Base-by-base conservation (phyloP, 805 yeast species). In the Nakazawaea holstii region DNA sequence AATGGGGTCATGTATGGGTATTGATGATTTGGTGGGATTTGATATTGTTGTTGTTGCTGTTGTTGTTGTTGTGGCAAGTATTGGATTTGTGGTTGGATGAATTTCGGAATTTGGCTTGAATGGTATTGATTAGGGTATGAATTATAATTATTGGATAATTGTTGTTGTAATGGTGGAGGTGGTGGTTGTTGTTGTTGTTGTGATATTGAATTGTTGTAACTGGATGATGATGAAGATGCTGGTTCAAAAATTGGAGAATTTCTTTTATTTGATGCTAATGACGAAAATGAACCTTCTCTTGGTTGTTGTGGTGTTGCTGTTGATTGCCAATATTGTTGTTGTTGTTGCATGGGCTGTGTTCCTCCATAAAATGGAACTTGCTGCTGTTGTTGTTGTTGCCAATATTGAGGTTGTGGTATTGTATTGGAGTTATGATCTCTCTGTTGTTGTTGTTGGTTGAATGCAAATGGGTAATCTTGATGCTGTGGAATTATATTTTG, bases 1-100 rank as follows among this genome's bases (percentile, higher is more conserved):
- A n/a, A n/a, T n/a, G n/a, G n/a, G n/a, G n/a, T n/a, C n/a, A n/a
- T n/a, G n/a, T 39, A 39, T 11, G 41, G 7, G 15, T 39, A 39
- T 15, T 39, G 41, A n/a, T 39, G 15, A 15, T 11, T 7, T 6
- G 13, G 35, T 11, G 35, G 35, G 24, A 6, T 9, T 39, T 20
- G 24, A 32, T 32, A 39, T 36, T 39, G 38, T 39, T 48, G 49
- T 31, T 35, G 41, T 29, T 32, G 44, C 20, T 15, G 33, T 35
- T 42, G 43, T 9, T 20, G 35, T 35, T 43, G 46, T 26, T 14
- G 40, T 24, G 39, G 47, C 13, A 24, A 8, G 17, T 44, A 44
- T 20, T 43, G 46, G 33, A 14, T 14, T 29, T 43, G 46, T 17
- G 46, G 46, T 33, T 44, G 47, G 26, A 37, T n/a, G 26, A 30